These are phyloP conservation scores for Talaromyces atroroseus DNA, from an alignment of 2,329 filamentous ascomycete species.

Conservation along the genomic window DNA sequence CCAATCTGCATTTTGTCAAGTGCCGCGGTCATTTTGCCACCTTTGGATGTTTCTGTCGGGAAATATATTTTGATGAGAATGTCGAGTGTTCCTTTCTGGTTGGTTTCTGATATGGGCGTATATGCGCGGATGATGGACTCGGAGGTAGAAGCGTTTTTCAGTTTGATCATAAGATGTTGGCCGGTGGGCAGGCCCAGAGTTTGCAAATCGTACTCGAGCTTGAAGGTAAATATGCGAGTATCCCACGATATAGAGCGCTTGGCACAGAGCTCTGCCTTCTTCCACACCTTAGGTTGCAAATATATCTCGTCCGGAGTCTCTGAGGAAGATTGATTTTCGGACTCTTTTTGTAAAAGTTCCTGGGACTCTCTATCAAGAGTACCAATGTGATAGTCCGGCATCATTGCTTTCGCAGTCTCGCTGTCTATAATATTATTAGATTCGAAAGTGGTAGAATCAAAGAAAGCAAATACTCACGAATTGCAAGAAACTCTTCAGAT, in stretches of 20 bases:
- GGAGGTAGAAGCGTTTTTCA: conserved; percentile 54
- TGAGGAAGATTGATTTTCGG: conserved; percentile 32
- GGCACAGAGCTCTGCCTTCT: conserved; percentile 61
- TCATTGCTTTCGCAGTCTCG: conserved; percentile 88
- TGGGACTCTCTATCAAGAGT: conserved; percentile 60
- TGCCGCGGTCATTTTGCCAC: conserved; percentile 77
- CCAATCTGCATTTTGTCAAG: conserved; percentile 68
- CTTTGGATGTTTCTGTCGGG: conserved; percentile 51
- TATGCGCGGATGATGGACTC: conserved; percentile 80
- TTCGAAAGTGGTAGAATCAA: too few species aligned
- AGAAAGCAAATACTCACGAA: conserved; percentile 56
- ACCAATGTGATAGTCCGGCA: conserved; percentile 79
- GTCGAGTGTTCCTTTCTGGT: conserved; percentile 59
- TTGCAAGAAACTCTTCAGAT: conserved; percentile 85
- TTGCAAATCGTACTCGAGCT: conserved; percentile 66
- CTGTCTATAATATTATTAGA: conserved; percentile 55
- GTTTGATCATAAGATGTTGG: conserved; percentile 79
- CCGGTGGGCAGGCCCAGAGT: conserved; percentile 71
- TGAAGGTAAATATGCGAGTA: conserved; percentile 75
- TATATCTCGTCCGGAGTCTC: conserved; percentile 54
- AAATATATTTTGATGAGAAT: conserved; percentile 81
- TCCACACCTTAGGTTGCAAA: conserved; percentile 67
- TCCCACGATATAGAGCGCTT: conserved; percentile 71
- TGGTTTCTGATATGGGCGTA: conserved; percentile 69
- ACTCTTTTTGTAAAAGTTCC: conserved; percentile 47